phyloP scores from a whole-genome alignment of 2,329 filamentous ascomycete genomes.

The Trichoderma afroharzianum region DNA sequence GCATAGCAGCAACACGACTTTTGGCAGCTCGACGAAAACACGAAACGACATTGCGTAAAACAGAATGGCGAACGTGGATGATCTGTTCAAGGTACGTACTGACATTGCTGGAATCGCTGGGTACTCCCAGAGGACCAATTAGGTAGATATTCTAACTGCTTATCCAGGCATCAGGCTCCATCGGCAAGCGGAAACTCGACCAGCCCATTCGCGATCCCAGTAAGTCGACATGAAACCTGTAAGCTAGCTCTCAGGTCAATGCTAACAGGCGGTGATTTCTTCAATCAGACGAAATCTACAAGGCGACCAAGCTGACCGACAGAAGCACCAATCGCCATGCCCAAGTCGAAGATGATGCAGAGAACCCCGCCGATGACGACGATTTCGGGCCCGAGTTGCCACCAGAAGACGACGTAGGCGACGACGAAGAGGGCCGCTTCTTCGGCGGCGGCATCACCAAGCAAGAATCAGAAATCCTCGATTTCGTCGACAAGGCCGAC shows the following conservation, averaged over 20 bases:
- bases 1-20: neutral
- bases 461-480: constrained; percentile 76
- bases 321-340: constrained; percentile 45
- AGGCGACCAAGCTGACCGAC: constrained; percentile 52
- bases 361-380: constrained; percentile 48
- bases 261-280: neutral
- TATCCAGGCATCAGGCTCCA: constrained; percentile 40
- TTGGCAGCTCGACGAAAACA: neutral
- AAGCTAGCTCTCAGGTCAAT: neutral
- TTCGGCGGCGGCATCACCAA: constrained; percentile 87
- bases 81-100: constrained; percentile 50
- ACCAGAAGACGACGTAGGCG: constrained; percentile 51
- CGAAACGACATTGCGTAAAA: neutral
- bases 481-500: constrained; percentile 68
- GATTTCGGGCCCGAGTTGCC: constrained; percentile 46
- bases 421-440: constrained; percentile 92
- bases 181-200: constrained; percentile 62
- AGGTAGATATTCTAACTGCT: neutral
- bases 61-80: constrained; percentile 56
- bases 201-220: constrained; percentile 59
- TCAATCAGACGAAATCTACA: constrained; percentile 57
- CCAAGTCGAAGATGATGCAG: constrained; percentile 42
- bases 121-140: neutral
- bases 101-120: neutral
- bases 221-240: constrained; percentile 35